Base-by-base conservation (phyloP, 306 rosid species). In the Ochetophila trinervis region DNA sequence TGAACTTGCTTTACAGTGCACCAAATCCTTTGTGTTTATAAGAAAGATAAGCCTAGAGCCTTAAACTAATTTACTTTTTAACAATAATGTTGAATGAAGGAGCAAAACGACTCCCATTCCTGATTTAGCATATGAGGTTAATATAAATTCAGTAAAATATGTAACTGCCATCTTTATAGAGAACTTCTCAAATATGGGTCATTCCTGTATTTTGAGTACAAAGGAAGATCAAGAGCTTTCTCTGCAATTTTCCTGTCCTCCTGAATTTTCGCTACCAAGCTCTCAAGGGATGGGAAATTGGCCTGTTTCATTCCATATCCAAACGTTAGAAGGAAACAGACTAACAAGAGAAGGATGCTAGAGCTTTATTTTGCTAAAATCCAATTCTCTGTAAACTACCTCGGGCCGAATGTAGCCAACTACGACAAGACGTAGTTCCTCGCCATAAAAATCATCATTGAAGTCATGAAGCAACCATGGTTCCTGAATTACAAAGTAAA, bases 381-480 rank as follows among this genome's bases (percentile, higher is more conserved):
- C 22, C 22, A 56, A 2, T 52, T 50, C 12, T 44, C 11, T 8
- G 14, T 65, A 53, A 60, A 42, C 13, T 87, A 93, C 98, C 98
- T 93, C 94, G 1, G 97, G 79, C 67, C 96, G 88, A 51, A 90
- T 86, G 73, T 90, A 93, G 66, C 98, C 98, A 53, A 93, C 95
- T n/a, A 89, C 72, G 69, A 83, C 89, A 67, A 90, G 94, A 23
- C 68, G 85, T 75, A 87, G 74, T 58, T 90, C 96, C 83, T 93
- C 96, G 19, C 87, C 86, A 42, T 93, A 90, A 83, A 93, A 93
- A 78, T 93, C 96, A 53, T 70, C 85, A 8, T 71, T 66, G 2
- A 90, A 87, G 27, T 93, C 71, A 68, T 93, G 91, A 76, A 93
- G 99, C 83, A 90, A 15, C 97, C 99, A 93, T n/a, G 96, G 99